A percentile compares a stretch with the other conserved stretches of the same genome.
Conservation (phyloP, 805 yeast species). For the Starmera quercuum region DNA sequence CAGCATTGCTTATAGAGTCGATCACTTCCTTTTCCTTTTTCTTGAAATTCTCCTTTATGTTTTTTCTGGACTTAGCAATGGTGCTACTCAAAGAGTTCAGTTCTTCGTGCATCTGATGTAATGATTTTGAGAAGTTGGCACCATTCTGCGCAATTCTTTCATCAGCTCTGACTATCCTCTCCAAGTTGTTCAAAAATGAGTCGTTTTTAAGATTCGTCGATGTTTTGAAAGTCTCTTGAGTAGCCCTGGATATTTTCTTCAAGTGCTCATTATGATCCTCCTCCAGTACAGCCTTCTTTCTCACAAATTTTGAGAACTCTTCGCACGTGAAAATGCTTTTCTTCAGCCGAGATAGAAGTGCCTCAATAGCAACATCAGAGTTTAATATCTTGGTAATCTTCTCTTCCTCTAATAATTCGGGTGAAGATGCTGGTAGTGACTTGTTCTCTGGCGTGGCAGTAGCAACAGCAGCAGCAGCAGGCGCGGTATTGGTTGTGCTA, state of each 20-base stretch:
- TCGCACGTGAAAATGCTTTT: slow-evolving; percentile 77
- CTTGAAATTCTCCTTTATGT: slow-evolving; percentile 73
- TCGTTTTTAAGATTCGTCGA: slow-evolving; percentile 44
- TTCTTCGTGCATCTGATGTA: slow-evolving; percentile 84
- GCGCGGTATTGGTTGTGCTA: neutral
- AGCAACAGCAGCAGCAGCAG: neutral
- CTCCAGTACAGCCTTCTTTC: slow-evolving; percentile 70
- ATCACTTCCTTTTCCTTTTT: slow-evolving; percentile 76
- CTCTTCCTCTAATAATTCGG: slow-evolving; percentile 38
- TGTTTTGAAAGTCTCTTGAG: slow-evolving; percentile 40
- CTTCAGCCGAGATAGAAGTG: slow-evolving; percentile 65
- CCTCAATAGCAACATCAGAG: slow-evolving; percentile 72
- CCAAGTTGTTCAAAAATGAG: slow-evolving; percentile 60
- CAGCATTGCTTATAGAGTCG: slow-evolving; percentile 79
- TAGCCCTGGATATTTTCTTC: slow-evolving; percentile 58
- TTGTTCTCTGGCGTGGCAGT: neutral
- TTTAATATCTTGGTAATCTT: slow-evolving; percentile 44
- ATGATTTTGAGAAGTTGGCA: slow-evolving; percentile 65
- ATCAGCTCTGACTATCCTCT: slow-evolving; percentile 66
- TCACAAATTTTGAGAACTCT: slow-evolving; percentile 73
- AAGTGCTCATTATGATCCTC: slow-evolving; percentile 72
- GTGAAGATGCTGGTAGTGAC: slow-evolving; percentile 21
- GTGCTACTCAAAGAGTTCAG: slow-evolving; percentile 61
- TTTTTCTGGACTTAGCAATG: slow-evolving; percentile 65
- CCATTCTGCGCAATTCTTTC: slow-evolving; percentile 71